Conservation (phyloP, 2,329 filamentous ascomycete species). For the Pyricularia pennisetigena region DNA sequence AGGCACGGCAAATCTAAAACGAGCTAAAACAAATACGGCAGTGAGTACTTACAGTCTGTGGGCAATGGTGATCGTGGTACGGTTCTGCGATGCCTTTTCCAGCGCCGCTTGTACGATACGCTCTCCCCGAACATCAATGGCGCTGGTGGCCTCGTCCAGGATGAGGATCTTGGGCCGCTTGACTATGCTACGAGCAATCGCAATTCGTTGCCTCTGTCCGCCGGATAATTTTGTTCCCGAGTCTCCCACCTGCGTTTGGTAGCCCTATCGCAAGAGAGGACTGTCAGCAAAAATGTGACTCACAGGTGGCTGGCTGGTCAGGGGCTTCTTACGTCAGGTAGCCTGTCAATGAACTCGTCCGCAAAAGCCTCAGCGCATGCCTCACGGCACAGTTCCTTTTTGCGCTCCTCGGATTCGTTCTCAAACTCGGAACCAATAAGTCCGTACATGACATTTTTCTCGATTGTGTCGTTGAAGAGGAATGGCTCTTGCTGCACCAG, state of each 20-base stretch:
- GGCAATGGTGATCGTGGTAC: conserved; percentile 86
- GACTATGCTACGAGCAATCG: conserved; percentile 63
- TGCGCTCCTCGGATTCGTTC: conserved; percentile 22
- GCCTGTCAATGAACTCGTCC: conserved; percentile 42
- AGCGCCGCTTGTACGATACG: conserved; percentile 55
- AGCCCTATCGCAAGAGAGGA: conserved; percentile 2
- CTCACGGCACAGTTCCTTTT: conserved; percentile 34
- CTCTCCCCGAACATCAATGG: conserved; percentile 57
- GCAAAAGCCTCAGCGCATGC: conserved; percentile 49
- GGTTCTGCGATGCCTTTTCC: conserved; percentile 47
- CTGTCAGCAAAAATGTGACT: not conserved
- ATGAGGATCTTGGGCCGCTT: conserved; percentile 57
- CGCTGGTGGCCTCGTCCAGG: conserved; percentile 61
- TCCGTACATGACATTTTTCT: conserved; percentile 40
- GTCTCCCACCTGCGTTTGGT: conserved; percentile 15
- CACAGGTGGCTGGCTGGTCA: not conserved
- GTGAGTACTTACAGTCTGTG: conserved; percentile 17
- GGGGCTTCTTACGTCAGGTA: conserved; percentile 8
- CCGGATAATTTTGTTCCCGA: conserved; percentile 47
- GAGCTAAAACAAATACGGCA: not conserved
- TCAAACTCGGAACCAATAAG: conserved; percentile 21
- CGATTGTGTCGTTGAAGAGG: conserved; percentile 30
- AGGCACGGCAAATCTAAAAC: not conserved
- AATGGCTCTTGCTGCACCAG: conserved; percentile 22
- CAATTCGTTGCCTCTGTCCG: conserved; percentile 62